phyloP scores from a whole-genome alignment of 441 rosid genomes.

The Rhodomyrtus psidioides region DNA sequence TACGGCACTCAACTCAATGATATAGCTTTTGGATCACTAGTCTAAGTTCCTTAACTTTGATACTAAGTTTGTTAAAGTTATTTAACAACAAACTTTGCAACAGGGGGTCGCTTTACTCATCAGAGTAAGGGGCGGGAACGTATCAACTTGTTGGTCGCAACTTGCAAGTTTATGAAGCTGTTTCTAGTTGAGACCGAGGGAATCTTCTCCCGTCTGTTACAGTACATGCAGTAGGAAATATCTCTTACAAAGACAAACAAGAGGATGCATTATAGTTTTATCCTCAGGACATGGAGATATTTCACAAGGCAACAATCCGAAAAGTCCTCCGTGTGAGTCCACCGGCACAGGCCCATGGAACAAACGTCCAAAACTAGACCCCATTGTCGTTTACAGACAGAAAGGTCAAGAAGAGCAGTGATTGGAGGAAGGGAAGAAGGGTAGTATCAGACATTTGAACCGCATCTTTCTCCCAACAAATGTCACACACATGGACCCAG shows the following conservation, averaged over 20 bases:
- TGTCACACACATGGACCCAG: not conserved
- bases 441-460: not conserved
- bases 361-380: not conserved
- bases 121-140: too few species aligned
- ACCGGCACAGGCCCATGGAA: not conserved
- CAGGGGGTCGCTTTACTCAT: too few species aligned
- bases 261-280: not conserved
- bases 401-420: not conserved
- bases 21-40: too few species aligned
- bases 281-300: not conserved
- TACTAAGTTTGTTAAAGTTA: too few species aligned
- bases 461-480: not conserved
- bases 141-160: not conserved
- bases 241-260: not conserved
- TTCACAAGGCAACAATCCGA: not conserved
- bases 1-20: not conserved
- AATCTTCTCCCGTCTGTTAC: not conserved
- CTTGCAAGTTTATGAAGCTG: not conserved
- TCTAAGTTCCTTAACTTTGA: too few species aligned
- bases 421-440: not conserved
- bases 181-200: not conserved
- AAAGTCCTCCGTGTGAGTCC: not conserved
- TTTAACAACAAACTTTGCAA: too few species aligned
- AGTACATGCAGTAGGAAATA: not conserved
- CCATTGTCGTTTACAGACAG: too few species aligned